phyloP scores from a whole-genome alignment of 1,284 basidiomycete genomes.

The Apiotrichum montevideense region DNA sequence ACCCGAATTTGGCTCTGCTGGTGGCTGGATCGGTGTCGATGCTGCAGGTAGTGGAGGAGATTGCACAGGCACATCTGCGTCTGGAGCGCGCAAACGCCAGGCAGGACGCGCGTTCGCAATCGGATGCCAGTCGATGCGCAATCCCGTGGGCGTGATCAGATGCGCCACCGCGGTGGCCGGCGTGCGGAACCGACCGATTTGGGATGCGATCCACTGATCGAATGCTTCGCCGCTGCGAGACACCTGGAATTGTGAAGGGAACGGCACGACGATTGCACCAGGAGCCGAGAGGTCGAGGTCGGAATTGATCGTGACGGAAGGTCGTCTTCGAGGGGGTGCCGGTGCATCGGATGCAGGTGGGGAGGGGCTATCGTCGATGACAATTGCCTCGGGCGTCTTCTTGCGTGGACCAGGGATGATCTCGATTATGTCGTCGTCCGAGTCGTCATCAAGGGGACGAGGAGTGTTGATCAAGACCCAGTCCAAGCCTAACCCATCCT shows the following conservation, averaged over 20 bases:
- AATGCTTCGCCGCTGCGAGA: background rate
- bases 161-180: background rate
- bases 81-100: too few relatives aligned
- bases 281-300: background rate
- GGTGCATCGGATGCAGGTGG: background rate
- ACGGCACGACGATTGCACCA: background rate
- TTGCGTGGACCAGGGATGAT: background rate
- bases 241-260: background rate
- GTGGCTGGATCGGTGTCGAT: too few relatives aligned
- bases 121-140: background rate
- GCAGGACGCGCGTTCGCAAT: too few relatives aligned
- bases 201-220: background rate
- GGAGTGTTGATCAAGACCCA: background rate
- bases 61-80: too few relatives aligned
- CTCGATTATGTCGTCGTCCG: slow-evolving; percentile 1
- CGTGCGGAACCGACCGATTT: background rate
- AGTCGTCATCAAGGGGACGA: background rate
- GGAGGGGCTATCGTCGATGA: background rate
- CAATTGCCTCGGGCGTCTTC: background rate
- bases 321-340: too few relatives aligned
- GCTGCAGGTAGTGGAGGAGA: too few relatives aligned
- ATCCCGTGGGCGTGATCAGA: background rate
- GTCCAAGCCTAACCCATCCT: slow-evolving; percentile 5
- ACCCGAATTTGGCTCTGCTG: too few relatives aligned
- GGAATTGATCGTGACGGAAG: too few relatives aligned